phyloP scores from a whole-genome alignment of 202 grass and related monocot genomes.

The Setaria italica region DNA sequence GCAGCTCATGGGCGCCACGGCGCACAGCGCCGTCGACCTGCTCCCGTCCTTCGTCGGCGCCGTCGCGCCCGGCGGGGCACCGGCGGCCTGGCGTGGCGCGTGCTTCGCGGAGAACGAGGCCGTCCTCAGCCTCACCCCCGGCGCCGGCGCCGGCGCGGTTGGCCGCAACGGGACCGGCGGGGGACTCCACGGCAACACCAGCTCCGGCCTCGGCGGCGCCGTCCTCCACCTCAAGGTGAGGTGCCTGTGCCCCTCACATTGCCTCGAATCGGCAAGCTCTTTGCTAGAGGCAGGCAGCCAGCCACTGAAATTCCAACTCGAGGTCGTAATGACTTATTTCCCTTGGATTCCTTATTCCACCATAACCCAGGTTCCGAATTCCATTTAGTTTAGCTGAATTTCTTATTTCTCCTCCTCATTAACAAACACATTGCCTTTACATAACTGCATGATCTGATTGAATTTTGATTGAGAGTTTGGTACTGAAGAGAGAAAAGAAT shows the following conservation, averaged over 20 bases:
- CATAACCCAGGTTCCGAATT: not conserved
- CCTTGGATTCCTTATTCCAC: not conserved
- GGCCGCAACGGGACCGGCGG: slow-evolving; percentile 40
- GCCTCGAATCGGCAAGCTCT: not conserved
- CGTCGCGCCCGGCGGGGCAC: slow-evolving; percentile 51
- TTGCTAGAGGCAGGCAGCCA: not conserved
- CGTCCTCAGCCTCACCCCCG: slow-evolving; percentile 60
- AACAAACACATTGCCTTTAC: not conserved
- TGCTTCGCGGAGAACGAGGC: slow-evolving; percentile 90
- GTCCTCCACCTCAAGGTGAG: slow-evolving; percentile 73
- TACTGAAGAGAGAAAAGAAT: not conserved
- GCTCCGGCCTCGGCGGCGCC: slow-evolving; percentile 53
- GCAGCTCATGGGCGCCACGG: slow-evolving; percentile 60
- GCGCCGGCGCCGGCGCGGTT: not conserved
- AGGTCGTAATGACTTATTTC: not conserved
- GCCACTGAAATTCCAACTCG: not conserved
- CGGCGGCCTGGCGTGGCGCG: slow-evolving; percentile 63
- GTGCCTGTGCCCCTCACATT: not conserved
- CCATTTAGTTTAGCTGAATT: not conserved
- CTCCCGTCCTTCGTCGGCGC: slow-evolving; percentile 84
- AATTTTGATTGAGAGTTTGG: not conserved
- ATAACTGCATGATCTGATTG: slow-evolving; percentile 15
- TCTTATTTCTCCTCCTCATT: not conserved
- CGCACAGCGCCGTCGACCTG: slow-evolving; percentile 91
- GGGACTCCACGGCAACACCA: slow-evolving; percentile 27